Evolutionary conservation across 2,329 filamentous ascomycete genomes (phyloP), one percentile per base, ranked within the genome.

Genomic region (Penicillium rolfsii): DNA sequence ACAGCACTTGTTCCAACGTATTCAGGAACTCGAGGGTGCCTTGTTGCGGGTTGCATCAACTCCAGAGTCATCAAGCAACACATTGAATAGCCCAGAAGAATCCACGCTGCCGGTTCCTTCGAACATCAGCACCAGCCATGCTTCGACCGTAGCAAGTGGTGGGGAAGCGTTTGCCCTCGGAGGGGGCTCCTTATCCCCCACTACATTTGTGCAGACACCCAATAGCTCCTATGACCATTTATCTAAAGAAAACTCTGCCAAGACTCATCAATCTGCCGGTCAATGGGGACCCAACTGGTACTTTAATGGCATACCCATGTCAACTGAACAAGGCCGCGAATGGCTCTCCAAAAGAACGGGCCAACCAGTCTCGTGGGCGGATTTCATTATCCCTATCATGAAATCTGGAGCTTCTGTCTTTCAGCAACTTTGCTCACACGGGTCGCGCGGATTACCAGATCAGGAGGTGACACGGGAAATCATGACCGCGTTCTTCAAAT

Each of bases 271-370:
- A 28, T 38, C 50, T 28, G 49, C 50, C 22, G 55, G 22, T 26
- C 61, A 66, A 57, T 52, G 57, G 46, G 64, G 65, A 30, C 64
- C 65, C 7, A 66, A 66, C 19, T 67, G 63, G 65, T 67, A 55
- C 46, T 67, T 67, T 19, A 61, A 64, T 45, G 64, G 64, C 2
- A 66, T 67, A n/a, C 26, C 65, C 5, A 64, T 67, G 5, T 54
- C 38, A 26, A 64, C 65, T 2, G 56, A 65, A 54, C 60, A 49
- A 41, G 65, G 65, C 26, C n/a, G 19, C 1, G 45, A 41, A n/a
- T 67, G 65, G 65, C 36, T 67, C n/a, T 64, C 63, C 48, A 38
- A 48, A 36, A 62, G 58, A 57, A 67, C 65, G 2, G 61, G 35
- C 38, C 65, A 67, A 52, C 9, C 22, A n/a, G 41, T 63, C 7